These are phyloP conservation scores for Aspergillus sp. DNA, from an alignment of 2,329 filamentous ascomycete genomes.

Conservation along the genomic window DNA sequence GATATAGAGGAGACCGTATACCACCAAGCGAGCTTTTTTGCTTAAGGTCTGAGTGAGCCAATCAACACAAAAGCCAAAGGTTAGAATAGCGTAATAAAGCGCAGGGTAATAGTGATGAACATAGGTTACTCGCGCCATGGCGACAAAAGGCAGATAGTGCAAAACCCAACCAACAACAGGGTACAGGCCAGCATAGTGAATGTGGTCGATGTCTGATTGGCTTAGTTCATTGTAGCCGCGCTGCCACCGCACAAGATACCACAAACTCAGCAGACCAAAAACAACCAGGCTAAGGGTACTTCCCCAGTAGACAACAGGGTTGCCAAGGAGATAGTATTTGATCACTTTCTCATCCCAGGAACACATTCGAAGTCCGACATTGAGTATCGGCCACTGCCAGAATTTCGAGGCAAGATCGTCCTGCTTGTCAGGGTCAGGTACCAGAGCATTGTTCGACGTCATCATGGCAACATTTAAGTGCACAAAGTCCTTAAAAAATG, in stretches of 20 bases:
- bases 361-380: slow-evolving; percentile 97
- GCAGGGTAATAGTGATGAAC: slow-evolving; percentile 99
- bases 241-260: slow-evolving; percentile 94
- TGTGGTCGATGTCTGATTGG: slow-evolving; percentile 79
- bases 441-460: slow-evolving; percentile 98
- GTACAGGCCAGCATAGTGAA: slow-evolving; percentile 91
- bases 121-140: slow-evolving; percentile 98
- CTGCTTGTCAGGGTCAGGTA: slow-evolving; percentile 97
- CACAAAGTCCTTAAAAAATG: slow-evolving; percentile 96
- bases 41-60: slow-evolving; percentile 72
- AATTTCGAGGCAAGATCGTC: slow-evolving; percentile 94
- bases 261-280: slow-evolving; percentile 70
- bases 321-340: slow-evolving; percentile 98
- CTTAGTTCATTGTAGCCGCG: slow-evolving; percentile 85
- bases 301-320: slow-evolving; percentile 94
- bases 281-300: slow-evolving; percentile 76
- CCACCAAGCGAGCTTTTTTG: slow-evolving; percentile 61
- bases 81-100: slow-evolving; percentile 93
- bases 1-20: slow-evolving; percentile 75
- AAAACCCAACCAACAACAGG: slow-evolving; percentile 92
- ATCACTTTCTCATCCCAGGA: slow-evolving; percentile 93
- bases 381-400: slow-evolving; percentile 97
- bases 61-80: slow-evolving; percentile 82
- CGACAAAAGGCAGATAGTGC: slow-evolving; percentile 91
- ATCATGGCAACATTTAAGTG: slow-evolving; percentile 99